Evolutionary conservation across 768 basidiomycete genomes (phyloP), one percentile per base, ranked within the genome.

Genomic region (Lepiota brunneoincarnata): DNA sequence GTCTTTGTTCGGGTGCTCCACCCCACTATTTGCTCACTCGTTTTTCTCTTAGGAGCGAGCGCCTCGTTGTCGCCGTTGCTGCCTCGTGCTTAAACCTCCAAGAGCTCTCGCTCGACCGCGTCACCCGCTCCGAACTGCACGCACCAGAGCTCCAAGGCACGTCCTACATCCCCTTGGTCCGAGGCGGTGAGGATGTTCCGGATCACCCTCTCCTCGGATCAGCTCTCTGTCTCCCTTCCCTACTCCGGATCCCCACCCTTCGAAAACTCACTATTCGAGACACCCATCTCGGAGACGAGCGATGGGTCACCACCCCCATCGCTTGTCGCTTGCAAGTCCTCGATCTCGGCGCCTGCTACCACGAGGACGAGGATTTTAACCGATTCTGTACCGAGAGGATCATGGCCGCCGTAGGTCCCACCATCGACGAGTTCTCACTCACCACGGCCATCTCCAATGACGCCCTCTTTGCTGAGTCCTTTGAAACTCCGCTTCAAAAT

Each of bases 201-300:
- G 69, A 72, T 50, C 81, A 83, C 68, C 74, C 78, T 48, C 12
- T 72, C 40, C 69, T 84, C 55, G 84, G 81, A 34, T 67, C 77
- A 17, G 77, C 81, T 37, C 81, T 89, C 47, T 75, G 72, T n/a
- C 78, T 89, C 1, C 86, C 87, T 1, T 82, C 79, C 11, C 80
- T 89, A 49, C 76, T 90, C 45, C 77, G 77, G 58, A 75, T 90
- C 43, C 77, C n/a, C n/a, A n/a, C n/a, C n/a, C n/a, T n/a, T n/a
- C n/a, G n/a, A n/a, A n/a, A n/a, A n/a, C n/a, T n/a, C n/a, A n/a
- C n/a, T n/a, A n/a, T n/a, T n/a, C n/a, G n/a, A n/a, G n/a, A n/a
- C n/a, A n/a, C n/a, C n/a, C n/a, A n/a, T n/a, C n/a, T n/a, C n/a
- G n/a, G n/a, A n/a, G n/a, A n/a, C n/a, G n/a, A n/a, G n/a, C n/a